Conservation (phyloP, 1,139 yeast genomes). For the Candida sanyaensis region DNA sequence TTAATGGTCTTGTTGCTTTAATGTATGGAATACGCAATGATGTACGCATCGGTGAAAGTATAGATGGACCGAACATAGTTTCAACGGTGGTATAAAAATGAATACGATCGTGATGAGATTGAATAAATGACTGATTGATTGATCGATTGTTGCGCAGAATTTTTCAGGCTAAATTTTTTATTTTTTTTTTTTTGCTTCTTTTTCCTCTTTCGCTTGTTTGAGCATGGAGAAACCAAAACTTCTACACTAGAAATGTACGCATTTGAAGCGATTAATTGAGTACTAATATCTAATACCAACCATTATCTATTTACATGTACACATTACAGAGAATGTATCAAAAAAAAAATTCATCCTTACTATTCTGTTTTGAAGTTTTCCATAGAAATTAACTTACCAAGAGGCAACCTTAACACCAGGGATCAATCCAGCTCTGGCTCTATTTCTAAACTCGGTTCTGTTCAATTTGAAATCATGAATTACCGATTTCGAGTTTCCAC, state of each 20-base stretch:
- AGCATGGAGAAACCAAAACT: no score
- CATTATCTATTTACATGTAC: conserved; percentile 4
- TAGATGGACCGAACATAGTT: background rate
- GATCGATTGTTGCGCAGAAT: background rate
- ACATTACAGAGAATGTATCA: background rate
- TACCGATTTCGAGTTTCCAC: conserved; percentile 85
- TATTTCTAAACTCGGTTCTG: conserved; percentile 87
- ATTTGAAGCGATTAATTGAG: no score
- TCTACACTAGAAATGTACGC: no score
- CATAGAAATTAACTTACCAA: conserved; percentile 52
- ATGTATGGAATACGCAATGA: conserved; percentile 5
- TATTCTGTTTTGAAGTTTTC: background rate
- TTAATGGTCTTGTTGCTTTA: conserved; percentile 19
- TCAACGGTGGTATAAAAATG: background rate
- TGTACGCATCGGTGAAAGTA: conserved; percentile 1
- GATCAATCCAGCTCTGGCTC: conserved; percentile 83
- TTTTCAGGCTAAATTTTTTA: background rate
- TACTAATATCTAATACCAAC: background rate
- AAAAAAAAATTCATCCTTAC: background rate
- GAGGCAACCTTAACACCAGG: conserved; percentile 97
- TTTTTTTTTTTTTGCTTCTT: background rate
- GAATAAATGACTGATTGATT: background rate
- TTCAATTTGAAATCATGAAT: conserved; percentile 83
- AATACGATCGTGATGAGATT: background rate
- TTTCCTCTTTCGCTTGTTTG: background rate